Percentiles rank a stretch among this genome's conserved stretches.
These are phyloP conservation scores for Aspergillus persii DNA, from an alignment of 2,329 filamentous ascomycete species.

Conservation along the genomic window DNA sequence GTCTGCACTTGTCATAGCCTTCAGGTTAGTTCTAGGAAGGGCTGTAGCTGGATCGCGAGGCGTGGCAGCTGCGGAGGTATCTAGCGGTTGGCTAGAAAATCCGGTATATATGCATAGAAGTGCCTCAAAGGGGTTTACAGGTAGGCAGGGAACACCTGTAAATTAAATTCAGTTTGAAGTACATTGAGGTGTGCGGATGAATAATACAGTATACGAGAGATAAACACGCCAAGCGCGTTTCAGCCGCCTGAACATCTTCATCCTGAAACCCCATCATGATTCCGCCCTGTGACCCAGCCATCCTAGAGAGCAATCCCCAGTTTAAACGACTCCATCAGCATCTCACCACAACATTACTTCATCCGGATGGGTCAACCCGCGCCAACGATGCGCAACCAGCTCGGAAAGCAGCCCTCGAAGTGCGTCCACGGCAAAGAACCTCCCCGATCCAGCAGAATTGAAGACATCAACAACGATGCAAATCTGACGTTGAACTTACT, in stretches of 20 bases:
- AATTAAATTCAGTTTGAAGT: too few species aligned
- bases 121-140: too few species aligned
- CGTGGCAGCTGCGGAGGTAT: too few species aligned
- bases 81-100: too few species aligned
- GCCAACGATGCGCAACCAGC: conserved; percentile 29
- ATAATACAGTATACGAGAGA: too few species aligned
- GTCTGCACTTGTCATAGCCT: too few species aligned
- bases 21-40: too few species aligned
- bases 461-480: not conserved
- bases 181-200: too few species aligned
- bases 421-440: conserved; percentile 20
- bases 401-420: conserved; percentile 30
- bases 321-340: conserved; percentile 44
- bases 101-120: too few species aligned
- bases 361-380: conserved; percentile 41
- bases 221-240: not conserved
- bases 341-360: conserved; percentile 37
- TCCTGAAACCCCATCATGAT: conserved; percentile 34
- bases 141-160: too few species aligned
- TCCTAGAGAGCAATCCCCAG: conserved; percentile 41
- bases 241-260: not conserved
- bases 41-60: too few species aligned
- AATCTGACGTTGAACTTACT: not conserved
- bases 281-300: conserved; percentile 39
- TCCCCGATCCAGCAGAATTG: not conserved